Evolutionary conservation across 208 protist genomes (phyloP), one percentile per base, ranked within the genome.

Genomic region (Wallacemonas sp.): DNA sequence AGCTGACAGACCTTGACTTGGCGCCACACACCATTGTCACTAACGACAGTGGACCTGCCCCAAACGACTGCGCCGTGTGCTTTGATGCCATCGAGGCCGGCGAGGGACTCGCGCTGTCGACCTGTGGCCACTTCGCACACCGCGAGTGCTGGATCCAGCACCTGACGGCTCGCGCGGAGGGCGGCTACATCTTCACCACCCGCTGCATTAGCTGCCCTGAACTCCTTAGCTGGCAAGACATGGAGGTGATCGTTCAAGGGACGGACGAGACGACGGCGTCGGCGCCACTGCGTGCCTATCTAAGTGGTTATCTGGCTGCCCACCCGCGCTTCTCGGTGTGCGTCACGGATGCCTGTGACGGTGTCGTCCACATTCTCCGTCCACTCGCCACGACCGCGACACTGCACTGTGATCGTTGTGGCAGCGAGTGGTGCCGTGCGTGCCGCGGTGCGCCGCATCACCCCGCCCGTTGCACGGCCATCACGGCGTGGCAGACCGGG

Each of bases 291-390:
- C 44, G 33, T n/a, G 43, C 68, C 19, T 71, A 76, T 21, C 21
- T 74, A n/a, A 61, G 56, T 23, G 44, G 75, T 44, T 80, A 80
- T 61, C 30, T 74, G 24, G 62, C 34, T 14, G 47, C 29, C 14
- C 71, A 52, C 30, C 64, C 69, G 17, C 69, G 78, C 38, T 61
- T 97, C 9, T 85, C 84, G 48, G 91, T 81, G 76, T 98, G 94
- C 49, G 83, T 89, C 16, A 41, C 32, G 29, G 52, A 9, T 11
- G 34, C 48, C 9, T 98, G 95, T 66, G 41, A 55, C 0, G 83
- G 73, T 23, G 68, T 88, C 24, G 65, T 96, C 5, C 48, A 74
- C 38, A 64, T 75, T 9, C 75, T 58, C 16, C 79, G 14, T 57
- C 74, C 12, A 32, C 74, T 14, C 65, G 52, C 38, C 49, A 81